phyloP scores from a whole-genome alignment of 768 basidiomycete species.

The Megacollybia marginata region DNA sequence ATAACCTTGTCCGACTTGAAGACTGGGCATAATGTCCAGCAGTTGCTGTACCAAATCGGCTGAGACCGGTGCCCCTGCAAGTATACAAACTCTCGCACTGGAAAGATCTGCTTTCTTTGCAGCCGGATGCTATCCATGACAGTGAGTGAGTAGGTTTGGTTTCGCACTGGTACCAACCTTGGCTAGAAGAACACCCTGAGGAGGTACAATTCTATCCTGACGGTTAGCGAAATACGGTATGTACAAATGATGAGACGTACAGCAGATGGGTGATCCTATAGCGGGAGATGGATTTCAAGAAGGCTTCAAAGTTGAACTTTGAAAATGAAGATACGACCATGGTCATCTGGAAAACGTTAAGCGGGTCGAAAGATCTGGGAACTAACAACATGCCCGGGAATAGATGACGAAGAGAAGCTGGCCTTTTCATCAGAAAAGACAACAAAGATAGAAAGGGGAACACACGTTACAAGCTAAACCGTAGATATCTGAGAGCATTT shows the following conservation, averaged over 20 bases:
- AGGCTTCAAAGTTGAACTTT: slow-evolving; percentile 53
- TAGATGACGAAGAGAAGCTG: too few relatives aligned
- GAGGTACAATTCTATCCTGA: slow-evolving; percentile 42
- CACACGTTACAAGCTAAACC: neutral
- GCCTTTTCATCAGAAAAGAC: too few relatives aligned
- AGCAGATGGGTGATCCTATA: slow-evolving; percentile 52
- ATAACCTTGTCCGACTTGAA: slow-evolving; percentile 52
- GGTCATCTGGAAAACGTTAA: slow-evolving; percentile 26
- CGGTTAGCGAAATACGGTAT: neutral
- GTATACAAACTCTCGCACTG: slow-evolving; percentile 39
- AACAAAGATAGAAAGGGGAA: neutral
- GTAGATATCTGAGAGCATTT: neutral
- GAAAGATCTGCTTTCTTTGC: slow-evolving; percentile 37
- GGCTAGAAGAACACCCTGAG: slow-evolving; percentile 50
- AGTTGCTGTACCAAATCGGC: slow-evolving; percentile 44
- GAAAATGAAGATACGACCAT: slow-evolving; percentile 55
- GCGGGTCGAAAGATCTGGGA: too few relatives aligned
- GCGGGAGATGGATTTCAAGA: slow-evolving; percentile 52
- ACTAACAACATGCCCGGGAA: too few relatives aligned
- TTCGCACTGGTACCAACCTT: slow-evolving; percentile 39
- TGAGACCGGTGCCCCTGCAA: slow-evolving; percentile 51
- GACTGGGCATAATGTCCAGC: slow-evolving; percentile 42
- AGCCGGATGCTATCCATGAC: too few relatives aligned
- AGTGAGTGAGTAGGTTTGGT: too few relatives aligned
- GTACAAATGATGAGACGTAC: slow-evolving; percentile 17